A percentile compares a stretch with the other conserved stretches of the same genome.
Conservation (phyloP, 371 early-diverging fungal species). For the Mortierella sp. region DNA sequence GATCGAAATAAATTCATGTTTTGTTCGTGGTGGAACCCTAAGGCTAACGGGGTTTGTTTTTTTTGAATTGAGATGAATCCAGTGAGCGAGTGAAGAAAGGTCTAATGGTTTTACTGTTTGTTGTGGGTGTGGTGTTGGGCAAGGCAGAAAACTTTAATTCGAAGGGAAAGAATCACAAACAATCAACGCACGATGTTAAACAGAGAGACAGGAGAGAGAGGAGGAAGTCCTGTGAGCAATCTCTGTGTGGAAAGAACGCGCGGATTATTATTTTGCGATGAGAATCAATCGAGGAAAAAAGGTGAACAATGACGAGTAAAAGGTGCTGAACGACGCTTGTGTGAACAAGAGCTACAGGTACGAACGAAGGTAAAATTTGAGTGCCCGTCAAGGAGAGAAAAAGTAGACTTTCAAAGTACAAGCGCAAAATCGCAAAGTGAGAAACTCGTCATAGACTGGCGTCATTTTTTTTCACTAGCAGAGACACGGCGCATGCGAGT, state of each 20-base stretch:
- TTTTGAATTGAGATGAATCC: neutral
- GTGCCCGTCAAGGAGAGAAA: neutral
- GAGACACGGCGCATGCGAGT: too few relatives aligned
- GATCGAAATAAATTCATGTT: too few relatives aligned
- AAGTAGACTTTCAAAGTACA: neutral
- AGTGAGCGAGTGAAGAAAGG: neutral
- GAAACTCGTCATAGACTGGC: too few relatives aligned
- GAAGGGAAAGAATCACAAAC: slow-evolving; percentile 1
- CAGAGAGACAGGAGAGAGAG: neutral
- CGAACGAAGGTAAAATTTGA: too few relatives aligned
- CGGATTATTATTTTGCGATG: neutral
- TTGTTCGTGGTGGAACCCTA: too few relatives aligned
- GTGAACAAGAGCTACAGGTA: neutral
- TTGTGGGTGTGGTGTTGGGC: too few relatives aligned
- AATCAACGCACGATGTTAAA: neutral
- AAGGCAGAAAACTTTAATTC: slow-evolving; percentile 4
- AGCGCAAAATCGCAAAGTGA: neutral
- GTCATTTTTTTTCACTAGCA: neutral
- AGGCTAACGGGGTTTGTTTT: neutral
- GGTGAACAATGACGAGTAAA: neutral
- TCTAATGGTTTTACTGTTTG: too few relatives aligned
- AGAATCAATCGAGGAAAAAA: neutral
- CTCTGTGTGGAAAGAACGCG: neutral
- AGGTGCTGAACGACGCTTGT: neutral
- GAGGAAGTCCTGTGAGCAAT: neutral